Evolutionary conservation across 2,329 filamentous ascomycete species (phyloP).

Genomic region (Rutstroemia sydowiana): DNA sequence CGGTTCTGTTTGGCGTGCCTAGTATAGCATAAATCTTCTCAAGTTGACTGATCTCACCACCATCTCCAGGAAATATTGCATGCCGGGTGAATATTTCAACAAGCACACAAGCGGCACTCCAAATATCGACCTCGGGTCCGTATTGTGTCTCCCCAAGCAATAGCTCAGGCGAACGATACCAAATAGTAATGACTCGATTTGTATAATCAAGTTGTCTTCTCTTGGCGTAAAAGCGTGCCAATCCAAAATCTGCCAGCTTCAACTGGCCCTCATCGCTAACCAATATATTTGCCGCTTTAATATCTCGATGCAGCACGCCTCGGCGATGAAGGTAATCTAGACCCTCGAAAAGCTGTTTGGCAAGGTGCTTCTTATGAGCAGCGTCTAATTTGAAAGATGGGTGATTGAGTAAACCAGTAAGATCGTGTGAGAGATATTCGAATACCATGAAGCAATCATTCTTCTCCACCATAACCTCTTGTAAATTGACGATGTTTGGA

Average conservation of each 20-base stretch:
- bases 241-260: conserved; percentile 91
- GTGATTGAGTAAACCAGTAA: conserved; percentile 92
- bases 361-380: conserved; percentile 86
- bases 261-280: conserved; percentile 83
- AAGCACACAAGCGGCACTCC: conserved; percentile 95
- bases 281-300: conserved; percentile 96
- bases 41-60: conserved; percentile 89
- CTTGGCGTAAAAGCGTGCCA: conserved; percentile 94
- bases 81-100: conserved; percentile 92
- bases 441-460: conserved; percentile 99
- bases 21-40: conserved; percentile 94
- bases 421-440: conserved; percentile 91
- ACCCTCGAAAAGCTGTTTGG: conserved; percentile 86
- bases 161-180: conserved; percentile 91
- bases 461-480: conserved; percentile 95
- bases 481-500: conserved; percentile 71
- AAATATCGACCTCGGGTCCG: conserved; percentile 84
- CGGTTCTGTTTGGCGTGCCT: conserved; percentile 73
- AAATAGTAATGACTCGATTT: conserved; percentile 97
- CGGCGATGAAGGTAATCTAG: conserved; percentile 87
- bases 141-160: conserved; percentile 86
- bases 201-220: conserved; percentile 89
- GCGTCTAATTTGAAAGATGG: conserved; percentile 80
- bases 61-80: conserved; percentile 92
- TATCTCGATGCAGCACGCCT: conserved; percentile 93